Conservation (phyloP, 129 eudicot genomes). For the Gnaphalium uliginosum region DNA sequence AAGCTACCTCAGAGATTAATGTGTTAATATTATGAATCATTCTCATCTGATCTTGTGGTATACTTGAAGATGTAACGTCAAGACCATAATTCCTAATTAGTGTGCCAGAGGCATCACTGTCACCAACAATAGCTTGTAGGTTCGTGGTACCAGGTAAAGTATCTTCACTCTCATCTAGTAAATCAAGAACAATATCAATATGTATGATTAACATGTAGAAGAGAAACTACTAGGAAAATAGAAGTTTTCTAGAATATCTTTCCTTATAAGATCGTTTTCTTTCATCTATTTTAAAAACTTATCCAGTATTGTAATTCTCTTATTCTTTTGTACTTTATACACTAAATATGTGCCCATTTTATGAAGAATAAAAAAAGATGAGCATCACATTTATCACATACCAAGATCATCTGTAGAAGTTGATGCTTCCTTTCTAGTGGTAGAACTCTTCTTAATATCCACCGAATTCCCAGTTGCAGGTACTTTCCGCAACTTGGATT, state of each 20-base stretch:
- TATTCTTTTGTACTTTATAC: not conserved
- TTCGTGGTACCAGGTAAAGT: slow-evolving; percentile 35
- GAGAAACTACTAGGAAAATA: not conserved
- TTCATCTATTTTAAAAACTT: not conserved
- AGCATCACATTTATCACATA: slow-evolving; percentile 27
- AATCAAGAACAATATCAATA: slow-evolving; percentile 5
- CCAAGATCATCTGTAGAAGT: slow-evolving; percentile 95
- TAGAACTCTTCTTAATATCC: slow-evolving; percentile 49
- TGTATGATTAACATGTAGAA: not conserved
- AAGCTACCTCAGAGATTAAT: slow-evolving; percentile 74
- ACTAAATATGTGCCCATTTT: not conserved
- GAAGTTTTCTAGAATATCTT: not conserved
- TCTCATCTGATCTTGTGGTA: slow-evolving; percentile 84
- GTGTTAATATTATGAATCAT: slow-evolving; percentile 74
- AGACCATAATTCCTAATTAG: slow-evolving; percentile 46
- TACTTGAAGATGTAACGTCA: slow-evolving; percentile 52
- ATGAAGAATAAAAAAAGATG: not conserved
- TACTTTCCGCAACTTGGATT: slow-evolving; percentile 76
- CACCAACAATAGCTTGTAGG: slow-evolving; percentile 29
- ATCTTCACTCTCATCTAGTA: slow-evolving; percentile 40
- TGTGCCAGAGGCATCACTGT: slow-evolving; percentile 42
- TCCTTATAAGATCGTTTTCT: not conserved
- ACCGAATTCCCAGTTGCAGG: slow-evolving; percentile 49
- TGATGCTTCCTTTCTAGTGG: slow-evolving; percentile 61
- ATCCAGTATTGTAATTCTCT: not conserved